Conservation (phyloP, 257 asterid genomes). For the Scutellaria baicalensis region DNA sequence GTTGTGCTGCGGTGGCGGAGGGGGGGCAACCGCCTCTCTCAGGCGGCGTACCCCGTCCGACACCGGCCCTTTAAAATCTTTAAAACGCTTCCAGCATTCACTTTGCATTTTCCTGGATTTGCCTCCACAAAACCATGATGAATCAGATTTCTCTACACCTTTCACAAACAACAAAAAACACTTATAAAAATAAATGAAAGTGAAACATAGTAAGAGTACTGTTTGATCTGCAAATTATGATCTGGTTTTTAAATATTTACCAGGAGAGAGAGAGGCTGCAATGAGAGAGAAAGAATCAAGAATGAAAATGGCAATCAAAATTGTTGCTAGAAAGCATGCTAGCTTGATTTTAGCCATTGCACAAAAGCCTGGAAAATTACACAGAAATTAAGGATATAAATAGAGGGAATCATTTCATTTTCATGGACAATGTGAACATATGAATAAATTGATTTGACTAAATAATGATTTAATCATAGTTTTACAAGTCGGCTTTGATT, state of each 20-base stretch:
- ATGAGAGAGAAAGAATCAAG: neutral
- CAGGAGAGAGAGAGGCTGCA: conserved; percentile 5
- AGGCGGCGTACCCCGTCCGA: neutral
- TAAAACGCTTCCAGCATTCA: neutral
- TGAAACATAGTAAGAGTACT: neutral
- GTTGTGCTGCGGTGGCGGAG: conserved; percentile 19
- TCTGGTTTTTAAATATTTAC: neutral
- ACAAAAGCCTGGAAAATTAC: neutral
- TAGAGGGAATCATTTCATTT: neutral
- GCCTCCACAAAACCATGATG: conserved; percentile 1
- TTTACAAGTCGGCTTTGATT: conserved; percentile 6
- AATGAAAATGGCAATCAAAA: conserved; percentile 12
- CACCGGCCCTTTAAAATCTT: neutral
- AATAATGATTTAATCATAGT: neutral
- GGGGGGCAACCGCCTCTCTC: conserved; percentile 4
- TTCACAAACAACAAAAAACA: neutral
- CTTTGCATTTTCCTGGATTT: conserved; percentile 6
- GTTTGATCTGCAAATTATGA: neutral
- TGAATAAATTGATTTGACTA: conserved; percentile 6
- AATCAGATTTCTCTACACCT: neutral
- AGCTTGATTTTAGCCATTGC: conserved; percentile 10
- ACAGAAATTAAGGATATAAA: neutral
- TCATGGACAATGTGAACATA: conserved; percentile 3
- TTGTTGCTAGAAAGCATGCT: neutral
- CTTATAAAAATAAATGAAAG: neutral